These are phyloP conservation scores for Closterium sp. DNA, from an alignment of 139 green algal genomes.

Conservation along the genomic window DNA sequence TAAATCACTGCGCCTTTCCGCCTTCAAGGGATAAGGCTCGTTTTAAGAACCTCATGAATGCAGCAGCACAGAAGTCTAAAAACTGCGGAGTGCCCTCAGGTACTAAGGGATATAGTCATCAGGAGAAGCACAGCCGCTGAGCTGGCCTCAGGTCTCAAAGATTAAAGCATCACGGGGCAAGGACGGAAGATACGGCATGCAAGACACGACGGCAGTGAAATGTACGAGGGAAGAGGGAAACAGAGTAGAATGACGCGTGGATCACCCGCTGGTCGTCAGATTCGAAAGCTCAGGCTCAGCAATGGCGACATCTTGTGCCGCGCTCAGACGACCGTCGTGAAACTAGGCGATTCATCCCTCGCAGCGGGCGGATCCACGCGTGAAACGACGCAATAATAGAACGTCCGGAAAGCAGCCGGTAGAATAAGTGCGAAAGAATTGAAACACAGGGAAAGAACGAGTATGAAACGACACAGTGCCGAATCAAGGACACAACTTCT, in stretches of 20 bases:
- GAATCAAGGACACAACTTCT: no score
- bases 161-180: not conserved
- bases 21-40: no score
- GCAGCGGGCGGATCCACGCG: not conserved
- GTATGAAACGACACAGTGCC: no score
- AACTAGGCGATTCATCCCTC: not conserved
- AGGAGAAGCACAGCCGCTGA: not conserved
- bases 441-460: no score
- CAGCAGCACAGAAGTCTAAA: no score
- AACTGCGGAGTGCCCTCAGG: not conserved
- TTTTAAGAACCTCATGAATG: no score
- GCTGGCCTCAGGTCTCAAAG: not conserved
- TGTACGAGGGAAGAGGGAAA: not conserved
- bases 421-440: no score
- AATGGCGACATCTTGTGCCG: not conserved
- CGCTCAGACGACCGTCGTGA: not conserved
- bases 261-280: not conserved
- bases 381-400: no score
- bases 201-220: not conserved
- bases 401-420: no score
- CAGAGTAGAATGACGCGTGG: not conserved
- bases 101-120: not conserved
- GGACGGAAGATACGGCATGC: not conserved
- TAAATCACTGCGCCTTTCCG: no score
- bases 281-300: not conserved